phyloP scores from a whole-genome alignment of 2,329 filamentous ascomycete species.

The Lachnellula subtilissima region DNA sequence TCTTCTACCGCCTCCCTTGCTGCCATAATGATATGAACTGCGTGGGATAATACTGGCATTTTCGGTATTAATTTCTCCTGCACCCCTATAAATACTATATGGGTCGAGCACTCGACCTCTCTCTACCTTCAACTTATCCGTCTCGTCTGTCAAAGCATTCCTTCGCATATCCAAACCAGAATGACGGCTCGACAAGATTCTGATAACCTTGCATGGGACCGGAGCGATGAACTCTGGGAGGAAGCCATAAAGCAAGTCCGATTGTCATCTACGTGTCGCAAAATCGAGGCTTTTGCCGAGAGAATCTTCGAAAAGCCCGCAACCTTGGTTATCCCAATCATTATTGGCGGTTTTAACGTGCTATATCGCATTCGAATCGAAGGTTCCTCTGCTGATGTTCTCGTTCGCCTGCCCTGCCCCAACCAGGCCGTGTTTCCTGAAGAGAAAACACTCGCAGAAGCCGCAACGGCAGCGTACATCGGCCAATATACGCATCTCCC shows the following conservation, averaged over 20 bases:
- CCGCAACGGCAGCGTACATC: neutral
- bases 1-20: too few relatives aligned
- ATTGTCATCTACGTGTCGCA: neutral
- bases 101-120: neutral
- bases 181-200: constrained; percentile 29
- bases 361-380: constrained; percentile 7
- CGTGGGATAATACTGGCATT: too few relatives aligned
- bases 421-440: constrained; percentile 2
- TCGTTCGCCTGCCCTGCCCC: constrained; percentile 4
- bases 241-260: constrained; percentile 22
- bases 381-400: neutral
- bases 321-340: neutral
- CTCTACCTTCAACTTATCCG: neutral
- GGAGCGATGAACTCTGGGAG: constrained; percentile 28
- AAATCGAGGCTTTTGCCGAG: neutral
- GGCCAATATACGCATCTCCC: constrained; percentile 1
- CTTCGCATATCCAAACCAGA: constrained; percentile 5
- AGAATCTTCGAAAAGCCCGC: neutral
- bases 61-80: too few relatives aligned
- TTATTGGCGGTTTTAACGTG: constrained; percentile 2
- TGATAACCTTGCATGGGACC: constrained; percentile 31
- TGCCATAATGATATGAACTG: too few relatives aligned
- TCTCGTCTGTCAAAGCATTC: neutral
- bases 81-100: too few relatives aligned
- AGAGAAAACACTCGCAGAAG: constrained; percentile 5